Evolutionary conservation across 108 stramenopile species (phyloP), one percentile per base, ranked within the genome.

Genomic region (Stephanodiscus minutulus): DNA sequence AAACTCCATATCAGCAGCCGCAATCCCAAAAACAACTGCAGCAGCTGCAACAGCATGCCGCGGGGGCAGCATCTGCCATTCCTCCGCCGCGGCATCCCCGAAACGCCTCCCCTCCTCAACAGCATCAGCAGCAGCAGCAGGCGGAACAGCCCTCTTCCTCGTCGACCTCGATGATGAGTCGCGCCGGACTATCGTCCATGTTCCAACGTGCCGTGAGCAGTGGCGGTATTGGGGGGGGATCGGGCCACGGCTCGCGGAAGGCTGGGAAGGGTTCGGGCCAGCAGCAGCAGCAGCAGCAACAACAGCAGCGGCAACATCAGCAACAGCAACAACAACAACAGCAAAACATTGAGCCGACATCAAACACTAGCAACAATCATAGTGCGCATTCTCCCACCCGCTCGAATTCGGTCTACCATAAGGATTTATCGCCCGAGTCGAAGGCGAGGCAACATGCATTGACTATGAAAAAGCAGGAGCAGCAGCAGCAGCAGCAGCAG

Each of bases 101-200:
- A 25, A 15, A 10, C 17, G n/a, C 11, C 18, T 66, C 65, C 15
- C 47, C 13, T n/a, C 31, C 58, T 7, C 64, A 22, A 22, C 64
- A 65, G 46, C 24, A 67, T 48, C 70, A 41, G 52, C 64, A 55
- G 12, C 54, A 55, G 64, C 72, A 44, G 53, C 65, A 31, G 8
- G 57, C 15, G 33, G 13, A 18, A n/a, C 7, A 0, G n/a, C 31
- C 49, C 7, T 63, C 74, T 0, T 25, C 74, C 0, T 36, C 70
- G 18, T 27, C 70, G 1, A 60, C 62, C 0, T 64, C 68, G 33
- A 21, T 76, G 31, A 70, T 77, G 68, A 70, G 69, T 49, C 63
- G 77, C 20, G 66, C 70, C 10, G 77, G 77, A 22, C 56, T 79
- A 33, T 50, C 77, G 3, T 79, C 77, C 59, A 67, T 72, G 70